phyloP scores from a whole-genome alignment of 176 grass and related monocot species.

The Triticum timopheevii region DNA sequence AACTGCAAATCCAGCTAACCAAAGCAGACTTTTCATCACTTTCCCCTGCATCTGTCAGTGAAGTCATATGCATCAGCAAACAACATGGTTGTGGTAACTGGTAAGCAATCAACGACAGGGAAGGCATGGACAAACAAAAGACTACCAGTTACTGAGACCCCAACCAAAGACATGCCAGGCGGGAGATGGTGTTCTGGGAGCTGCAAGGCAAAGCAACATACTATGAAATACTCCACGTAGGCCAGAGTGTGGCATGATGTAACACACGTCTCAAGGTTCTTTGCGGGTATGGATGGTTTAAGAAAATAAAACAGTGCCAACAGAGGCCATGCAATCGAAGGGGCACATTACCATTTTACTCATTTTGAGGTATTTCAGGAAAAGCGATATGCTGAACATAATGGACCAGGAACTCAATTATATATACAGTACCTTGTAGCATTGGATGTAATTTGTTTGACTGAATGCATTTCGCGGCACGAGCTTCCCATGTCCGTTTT shows the following conservation, averaged over 20 bases:
- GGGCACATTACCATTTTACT: neutral
- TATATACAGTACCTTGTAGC: conserved; percentile 66
- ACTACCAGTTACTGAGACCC: conserved; percentile 70
- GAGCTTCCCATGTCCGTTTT: conserved; percentile 78
- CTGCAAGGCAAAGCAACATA: conserved; percentile 37
- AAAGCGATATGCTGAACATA: neutral
- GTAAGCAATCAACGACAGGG: no score
- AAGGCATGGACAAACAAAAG: neutral
- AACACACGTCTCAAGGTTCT: no score
- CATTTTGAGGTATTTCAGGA: neutral
- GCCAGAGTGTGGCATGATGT: no score
- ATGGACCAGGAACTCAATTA: neutral
- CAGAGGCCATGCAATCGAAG: neutral
- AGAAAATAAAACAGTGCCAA: neutral
- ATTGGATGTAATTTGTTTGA: conserved; percentile 49
- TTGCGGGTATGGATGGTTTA: neutral
- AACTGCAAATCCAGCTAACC: conserved; percentile 74
- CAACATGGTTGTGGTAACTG: no score
- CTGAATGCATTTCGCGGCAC: conserved; percentile 63
- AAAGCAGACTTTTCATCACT: conserved; percentile 82
- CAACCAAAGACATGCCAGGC: conserved; percentile 77
- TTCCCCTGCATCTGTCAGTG: conserved; percentile 57
- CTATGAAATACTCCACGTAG: conserved; percentile 6
- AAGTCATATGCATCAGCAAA: conserved; percentile 3
- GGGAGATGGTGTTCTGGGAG: conserved; percentile 52